phyloP scores from a whole-genome alignment of 352 stramenopile species.

The Peronosclerospora sorghi region DNA sequence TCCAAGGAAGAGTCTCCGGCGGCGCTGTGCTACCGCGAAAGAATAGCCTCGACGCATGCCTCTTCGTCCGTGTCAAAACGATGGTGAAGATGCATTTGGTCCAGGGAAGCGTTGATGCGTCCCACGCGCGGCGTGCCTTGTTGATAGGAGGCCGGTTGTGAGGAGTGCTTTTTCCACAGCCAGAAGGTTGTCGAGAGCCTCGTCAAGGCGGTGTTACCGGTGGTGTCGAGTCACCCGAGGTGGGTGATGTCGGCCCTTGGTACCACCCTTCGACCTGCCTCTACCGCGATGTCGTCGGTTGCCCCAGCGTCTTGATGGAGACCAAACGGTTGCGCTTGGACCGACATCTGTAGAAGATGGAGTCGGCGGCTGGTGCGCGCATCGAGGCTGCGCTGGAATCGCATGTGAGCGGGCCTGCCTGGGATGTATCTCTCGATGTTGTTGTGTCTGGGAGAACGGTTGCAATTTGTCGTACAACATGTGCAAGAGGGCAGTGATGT shows the following conservation, averaged over 20 bases:
- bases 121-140: slow-evolving; percentile 3
- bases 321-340: neutral
- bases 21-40: neutral
- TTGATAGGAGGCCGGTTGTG: neutral
- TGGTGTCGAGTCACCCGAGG: slow-evolving; percentile 1
- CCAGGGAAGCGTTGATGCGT: neutral
- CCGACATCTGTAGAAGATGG: too few species aligned
- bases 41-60: slow-evolving; percentile 1
- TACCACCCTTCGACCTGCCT: neutral
- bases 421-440: too few species aligned
- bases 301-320: neutral
- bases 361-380: too few species aligned
- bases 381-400: too few species aligned
- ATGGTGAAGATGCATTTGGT: slow-evolving; percentile 1
- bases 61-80: slow-evolving; percentile 1
- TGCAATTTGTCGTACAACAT: neutral
- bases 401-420: too few species aligned
- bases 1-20: neutral
- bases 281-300: neutral
- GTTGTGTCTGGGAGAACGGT: neutral
- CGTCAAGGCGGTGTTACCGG: slow-evolving; percentile 1
- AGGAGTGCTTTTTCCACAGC: neutral
- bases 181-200: slow-evolving; percentile 2
- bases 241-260: neutral
- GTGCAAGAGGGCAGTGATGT: neutral